Percentiles rank a stretch among this genome's conserved stretches.
Evolutionary conservation across 805 yeast genomes (phyloP).

Genomic region (Yarrowia yakushimensis): DNA sequence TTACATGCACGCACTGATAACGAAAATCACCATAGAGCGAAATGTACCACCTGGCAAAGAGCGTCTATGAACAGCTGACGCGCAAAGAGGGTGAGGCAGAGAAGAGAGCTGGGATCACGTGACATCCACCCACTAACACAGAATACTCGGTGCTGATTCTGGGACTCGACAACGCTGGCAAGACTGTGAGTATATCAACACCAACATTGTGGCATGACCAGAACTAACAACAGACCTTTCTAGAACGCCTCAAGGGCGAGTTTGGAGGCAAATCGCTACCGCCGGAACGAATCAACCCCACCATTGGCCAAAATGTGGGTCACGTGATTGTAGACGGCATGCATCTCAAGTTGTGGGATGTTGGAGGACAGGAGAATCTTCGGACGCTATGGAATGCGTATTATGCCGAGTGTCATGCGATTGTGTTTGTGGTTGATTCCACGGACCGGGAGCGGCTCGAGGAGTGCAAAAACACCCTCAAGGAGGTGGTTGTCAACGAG

Average conservation of each 20-base stretch:
- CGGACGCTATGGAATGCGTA: constrained; percentile 85
- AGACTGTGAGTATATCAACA: constrained; percentile 56
- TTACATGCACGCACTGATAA: neutral
- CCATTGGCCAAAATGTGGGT: constrained; percentile 84
- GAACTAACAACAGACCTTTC: constrained; percentile 46
- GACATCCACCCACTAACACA: constrained; percentile 26
- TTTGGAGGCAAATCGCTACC: constrained; percentile 43
- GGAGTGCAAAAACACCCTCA: constrained; percentile 71
- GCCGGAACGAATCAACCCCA: constrained; percentile 72
- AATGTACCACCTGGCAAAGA: constrained; percentile 68
- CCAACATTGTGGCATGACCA: too few relatives aligned
- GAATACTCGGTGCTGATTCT: constrained; percentile 76
- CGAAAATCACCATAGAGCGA: neutral
- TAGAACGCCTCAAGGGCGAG: constrained; percentile 60
- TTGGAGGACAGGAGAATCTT: constrained; percentile 90
- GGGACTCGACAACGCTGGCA: constrained; percentile 95
- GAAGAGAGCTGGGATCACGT: neutral
- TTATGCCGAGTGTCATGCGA: constrained; percentile 82
- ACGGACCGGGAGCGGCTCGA: constrained; percentile 78
- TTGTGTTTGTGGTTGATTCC: constrained; percentile 88
- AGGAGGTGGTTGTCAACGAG: constrained; percentile 53
- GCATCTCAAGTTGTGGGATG: constrained; percentile 83
- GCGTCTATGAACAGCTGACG: constrained; percentile 57
- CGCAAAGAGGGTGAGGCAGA: constrained; percentile 47
- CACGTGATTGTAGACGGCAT: constrained; percentile 42